Conservation (phyloP, 1,284 basidiomycete genomes). For the Trametes pubescens region DNA sequence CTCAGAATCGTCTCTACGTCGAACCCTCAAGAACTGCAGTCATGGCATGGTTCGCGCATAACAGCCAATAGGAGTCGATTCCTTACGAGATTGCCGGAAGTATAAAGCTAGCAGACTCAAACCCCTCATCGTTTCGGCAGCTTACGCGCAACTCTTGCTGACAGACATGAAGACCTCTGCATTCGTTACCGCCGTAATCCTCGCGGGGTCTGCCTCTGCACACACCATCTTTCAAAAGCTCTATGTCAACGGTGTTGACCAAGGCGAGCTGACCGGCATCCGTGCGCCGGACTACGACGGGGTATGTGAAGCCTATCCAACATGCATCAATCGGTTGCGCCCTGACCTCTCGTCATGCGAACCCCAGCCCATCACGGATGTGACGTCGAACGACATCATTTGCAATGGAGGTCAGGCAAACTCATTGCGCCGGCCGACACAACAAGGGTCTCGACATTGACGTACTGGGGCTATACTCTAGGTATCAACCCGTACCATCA, state of each 20-base stretch:
- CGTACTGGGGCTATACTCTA: not conserved
- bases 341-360: not conserved
- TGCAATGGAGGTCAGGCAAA: slow-evolving; percentile 55
- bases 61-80: not conserved
- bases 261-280: slow-evolving; percentile 48
- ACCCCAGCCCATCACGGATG: slow-evolving; percentile 58
- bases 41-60: not conserved
- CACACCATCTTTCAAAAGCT: slow-evolving; percentile 49
- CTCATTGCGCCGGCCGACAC: not conserved
- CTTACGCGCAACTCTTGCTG: not conserved
- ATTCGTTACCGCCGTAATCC: slow-evolving; percentile 35
- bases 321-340: not conserved
- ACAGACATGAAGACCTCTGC: slow-evolving; percentile 18
- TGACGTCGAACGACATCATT: slow-evolving; percentile 62
- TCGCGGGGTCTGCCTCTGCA: slow-evolving; percentile 41
- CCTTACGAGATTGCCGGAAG: too few relatives aligned
- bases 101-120: not conserved
- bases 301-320: slow-evolving; percentile 5
- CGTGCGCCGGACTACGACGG: slow-evolving; percentile 48
- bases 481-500: slow-evolving; percentile 65
- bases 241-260: slow-evolving; percentile 49
- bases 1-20: not conserved
- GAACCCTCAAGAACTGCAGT: not conserved
- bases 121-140: too few relatives aligned
- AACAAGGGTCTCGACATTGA: not conserved